Evolutionary conservation across 2,329 filamentous ascomycete species (phyloP), one percentile per base, ranked within the genome.

Genomic region (Pseudocercospora eumusae): DNA sequence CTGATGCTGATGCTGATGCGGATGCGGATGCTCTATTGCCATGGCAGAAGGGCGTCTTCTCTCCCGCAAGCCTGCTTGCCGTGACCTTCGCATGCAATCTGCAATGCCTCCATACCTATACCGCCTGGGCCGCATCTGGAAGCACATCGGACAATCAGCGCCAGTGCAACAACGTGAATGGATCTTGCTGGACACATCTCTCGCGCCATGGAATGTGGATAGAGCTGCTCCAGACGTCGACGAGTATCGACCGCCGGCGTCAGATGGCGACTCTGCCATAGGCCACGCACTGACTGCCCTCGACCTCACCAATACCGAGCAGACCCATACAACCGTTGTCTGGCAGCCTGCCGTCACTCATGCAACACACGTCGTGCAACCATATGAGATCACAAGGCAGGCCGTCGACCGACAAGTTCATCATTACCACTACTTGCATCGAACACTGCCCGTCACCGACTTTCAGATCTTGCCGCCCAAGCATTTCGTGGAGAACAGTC

Each of bases 351-450:
- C 61, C 13, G 57, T 63, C 36, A 63, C 61, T 3, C 57, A 63
- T 33, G 61, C 59, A 21, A 57, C 47, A 25, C 61, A 42, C 50
- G 49, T 60, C 2, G 45, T 63, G 33, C 61, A 60, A 31, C 61
- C 61, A 11, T 47, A 60, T 28, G 57, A 63, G 40, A 53, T 63
- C 18, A 45, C 59, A 5, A 53, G 59, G 47, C 54, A 49, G 11
- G 67, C 70, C n/a, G 78, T 83, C 47, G 78, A 77, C 10, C 80
- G 82, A 33, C 82, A 84, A 62, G 81, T 83, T 33, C 83, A 85
- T 72, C 80, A 79, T 33, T 77, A 84, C 68, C 79, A 84, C 60
- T 71, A 82, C 36, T 79, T 79, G 61, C 81, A 84, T 60, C 78
- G 79, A 20, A 75, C 82, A n/a, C 78, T 82, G 28, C 83, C 83